Percentiles rank a stretch among this genome's conserved stretches.
These are phyloP conservation scores for Geopyxis carbonaria DNA, from an alignment of 495 filamentous ascomycete species.

Conservation along the genomic window DNA sequence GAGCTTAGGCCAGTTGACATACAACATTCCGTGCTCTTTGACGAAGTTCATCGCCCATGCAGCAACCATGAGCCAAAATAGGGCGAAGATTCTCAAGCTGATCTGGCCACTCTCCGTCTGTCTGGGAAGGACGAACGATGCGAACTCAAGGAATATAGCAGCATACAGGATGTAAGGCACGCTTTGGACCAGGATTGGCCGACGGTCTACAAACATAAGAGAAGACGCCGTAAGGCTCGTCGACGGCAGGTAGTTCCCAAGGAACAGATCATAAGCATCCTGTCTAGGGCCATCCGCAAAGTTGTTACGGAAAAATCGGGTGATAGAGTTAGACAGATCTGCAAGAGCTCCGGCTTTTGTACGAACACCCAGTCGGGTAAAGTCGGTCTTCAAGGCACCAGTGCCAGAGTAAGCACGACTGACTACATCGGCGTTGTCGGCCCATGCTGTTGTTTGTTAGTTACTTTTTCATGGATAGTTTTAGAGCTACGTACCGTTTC, in stretches of 20 bases:
- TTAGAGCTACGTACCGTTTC: constrained; percentile 41
- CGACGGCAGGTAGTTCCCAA: constrained; percentile 64
- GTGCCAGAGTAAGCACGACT: constrained; percentile 85
- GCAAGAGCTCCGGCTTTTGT: constrained; percentile 67
- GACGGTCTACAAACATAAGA: constrained; percentile 65
- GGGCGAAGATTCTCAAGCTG: constrained; percentile 58
- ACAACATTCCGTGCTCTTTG: constrained; percentile 67
- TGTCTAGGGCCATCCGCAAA: constrained; percentile 84
- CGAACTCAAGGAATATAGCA: constrained; percentile 68
- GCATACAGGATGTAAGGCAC: constrained; percentile 81
- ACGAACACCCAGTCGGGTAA: constrained; percentile 74
- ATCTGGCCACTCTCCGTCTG: constrained; percentile 37
- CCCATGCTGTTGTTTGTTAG: constrained; percentile 39
- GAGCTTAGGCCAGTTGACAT: constrained; percentile 93
- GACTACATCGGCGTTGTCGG: constrained; percentile 92
- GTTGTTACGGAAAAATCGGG: constrained; percentile 76
- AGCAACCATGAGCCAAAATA: constrained; percentile 55
- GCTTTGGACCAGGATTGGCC: constrained; percentile 70
- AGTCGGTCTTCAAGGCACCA: constrained; percentile 89
- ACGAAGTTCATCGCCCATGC: constrained; percentile 60
- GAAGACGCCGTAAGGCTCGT: constrained; percentile 43
- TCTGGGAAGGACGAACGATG: constrained; percentile 55
- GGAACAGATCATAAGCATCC: constrained; percentile 87
- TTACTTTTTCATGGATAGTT: background rate
- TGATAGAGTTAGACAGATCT: constrained; percentile 67